phyloP scores from a whole-genome alignment of 2,329 filamentous ascomycete species.

The Colletotrichum higginsianum region DNA sequence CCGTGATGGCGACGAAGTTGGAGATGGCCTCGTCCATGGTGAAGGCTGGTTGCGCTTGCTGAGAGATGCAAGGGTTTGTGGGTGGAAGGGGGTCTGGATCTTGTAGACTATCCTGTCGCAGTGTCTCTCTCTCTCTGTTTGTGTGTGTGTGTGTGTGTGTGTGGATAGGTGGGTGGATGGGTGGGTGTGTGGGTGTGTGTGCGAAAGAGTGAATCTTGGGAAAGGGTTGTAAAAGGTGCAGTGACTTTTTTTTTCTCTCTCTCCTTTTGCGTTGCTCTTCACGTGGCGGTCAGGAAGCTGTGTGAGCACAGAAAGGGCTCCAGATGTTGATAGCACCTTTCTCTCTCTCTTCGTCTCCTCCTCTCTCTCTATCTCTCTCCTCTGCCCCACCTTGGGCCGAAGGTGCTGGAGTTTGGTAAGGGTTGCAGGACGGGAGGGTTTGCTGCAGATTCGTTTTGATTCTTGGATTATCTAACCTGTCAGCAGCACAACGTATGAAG shows the following conservation, averaged over 20 bases:
- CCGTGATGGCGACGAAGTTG: constrained; percentile 87
- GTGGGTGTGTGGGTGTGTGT: no score
- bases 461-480: not conserved
- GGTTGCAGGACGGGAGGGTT: constrained; percentile 31
- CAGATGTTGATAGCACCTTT: constrained; percentile 30
- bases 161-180: no score
- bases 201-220: not conserved
- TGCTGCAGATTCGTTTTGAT: constrained; percentile 18
- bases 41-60: constrained; percentile 17
- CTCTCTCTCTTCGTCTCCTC: not conserved
- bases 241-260: not conserved
- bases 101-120: not conserved
- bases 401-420: constrained; percentile 15
- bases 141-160: no score
- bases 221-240: not conserved
- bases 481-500: no score
- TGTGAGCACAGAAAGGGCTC: constrained; percentile 15
- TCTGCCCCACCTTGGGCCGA: constrained; percentile 39
- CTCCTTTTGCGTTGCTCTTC: not conserved
- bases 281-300: constrained; percentile 25
- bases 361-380: constrained; percentile 5
- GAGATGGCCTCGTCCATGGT: constrained; percentile 81
- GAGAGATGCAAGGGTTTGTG: not conserved
- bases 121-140: no score
- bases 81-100: not conserved